Base-by-base conservation (phyloP, 352 stramenopile species). In the Phytophthora constricta region DNA sequence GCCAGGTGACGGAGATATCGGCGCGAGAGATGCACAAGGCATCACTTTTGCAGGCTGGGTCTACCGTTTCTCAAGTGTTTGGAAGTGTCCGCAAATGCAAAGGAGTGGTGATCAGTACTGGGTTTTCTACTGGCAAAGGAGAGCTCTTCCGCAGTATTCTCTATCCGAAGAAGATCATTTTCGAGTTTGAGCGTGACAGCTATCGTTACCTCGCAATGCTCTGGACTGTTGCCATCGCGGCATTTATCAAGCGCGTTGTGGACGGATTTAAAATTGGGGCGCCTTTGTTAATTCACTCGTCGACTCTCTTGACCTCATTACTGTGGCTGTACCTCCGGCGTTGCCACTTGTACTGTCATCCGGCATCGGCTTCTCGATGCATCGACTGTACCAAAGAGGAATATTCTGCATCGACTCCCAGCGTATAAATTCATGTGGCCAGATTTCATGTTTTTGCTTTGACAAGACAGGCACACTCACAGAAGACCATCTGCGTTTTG, bases 391-490 rank as follows among this genome's bases (percentile, higher is more conserved):
- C 17, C 7, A 57, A 7, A 23, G 1, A n/a, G 77, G 66, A 1
- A 86, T 92, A n/a, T 86, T 86, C 57, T 92, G 84, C 49, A 84
- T 90, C 26, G 76, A 92, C 64, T 73, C 84, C 10, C 68, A 86
- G 43, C 71, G 78, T 4, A 72, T 89, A 42, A 89, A 83, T 57
- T 79, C 68, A 7, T 76, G 65, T 28, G 77, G 77, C 13, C 74
- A 89, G 48, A 47, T 89, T n/a, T 68, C 74, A 14, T 80, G 68
- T n/a, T 89, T 82, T 46, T 86, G 80, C 76, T 89, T 89, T 33
- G 80, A 89, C 63, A 89, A 89, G 68, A 89, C 80, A 8, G 80
- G 80, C 14, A 89, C 80, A 37, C 65, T 89, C 4, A 89, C 80
- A 0, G 28, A 83, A 45, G 68, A 85, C n/a, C 47, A 66, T 11